phyloP scores from a whole-genome alignment of 164 flowering plant genomes.

The Berberis thunbergii region DNA sequence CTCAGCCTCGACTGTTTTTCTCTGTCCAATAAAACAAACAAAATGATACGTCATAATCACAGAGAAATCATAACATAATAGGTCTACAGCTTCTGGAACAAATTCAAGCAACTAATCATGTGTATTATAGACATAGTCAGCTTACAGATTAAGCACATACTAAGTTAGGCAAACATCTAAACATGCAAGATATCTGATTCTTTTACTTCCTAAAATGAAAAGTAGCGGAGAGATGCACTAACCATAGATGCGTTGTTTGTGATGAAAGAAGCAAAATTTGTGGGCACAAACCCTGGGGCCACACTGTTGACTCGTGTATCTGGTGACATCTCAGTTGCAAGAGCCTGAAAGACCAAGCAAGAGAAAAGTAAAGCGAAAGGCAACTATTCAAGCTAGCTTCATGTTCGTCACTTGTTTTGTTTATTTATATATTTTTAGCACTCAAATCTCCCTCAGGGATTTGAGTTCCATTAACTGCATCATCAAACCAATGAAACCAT shows the following conservation, averaged over 20 bases:
- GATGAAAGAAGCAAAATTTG: slow-evolving; percentile 59
- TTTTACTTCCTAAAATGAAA: background rate
- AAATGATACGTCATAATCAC: background rate
- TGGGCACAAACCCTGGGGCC: slow-evolving; percentile 99
- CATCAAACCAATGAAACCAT: too few relatives aligned
- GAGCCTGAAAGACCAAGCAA: slow-evolving; percentile 36
- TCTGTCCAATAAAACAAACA: slow-evolving; percentile 27
- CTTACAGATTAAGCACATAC: too few relatives aligned
- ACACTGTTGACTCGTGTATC: slow-evolving; percentile 79
- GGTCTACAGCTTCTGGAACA: too few relatives aligned
- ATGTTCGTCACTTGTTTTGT: background rate
- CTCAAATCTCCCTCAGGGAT: too few relatives aligned
- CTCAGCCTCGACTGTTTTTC: slow-evolving; percentile 32
- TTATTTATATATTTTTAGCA: too few relatives aligned
- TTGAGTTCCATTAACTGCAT: too few relatives aligned
- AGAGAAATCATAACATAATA: too few relatives aligned
- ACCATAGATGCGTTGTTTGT: slow-evolving; percentile 42
- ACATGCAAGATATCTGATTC: background rate
- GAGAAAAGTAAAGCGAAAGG: background rate
- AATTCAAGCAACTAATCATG: background rate
- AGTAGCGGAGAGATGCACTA: slow-evolving; percentile 18
- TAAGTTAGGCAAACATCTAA: background rate
- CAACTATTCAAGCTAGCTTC: background rate
- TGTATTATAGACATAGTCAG: background rate
- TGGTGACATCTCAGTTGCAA: slow-evolving; percentile 83